Evolutionary conservation across 2,329 filamentous ascomycete genomes (phyloP), one percentile per base, ranked within the genome.

Genomic region (Epichloe coenophiala): DNA sequence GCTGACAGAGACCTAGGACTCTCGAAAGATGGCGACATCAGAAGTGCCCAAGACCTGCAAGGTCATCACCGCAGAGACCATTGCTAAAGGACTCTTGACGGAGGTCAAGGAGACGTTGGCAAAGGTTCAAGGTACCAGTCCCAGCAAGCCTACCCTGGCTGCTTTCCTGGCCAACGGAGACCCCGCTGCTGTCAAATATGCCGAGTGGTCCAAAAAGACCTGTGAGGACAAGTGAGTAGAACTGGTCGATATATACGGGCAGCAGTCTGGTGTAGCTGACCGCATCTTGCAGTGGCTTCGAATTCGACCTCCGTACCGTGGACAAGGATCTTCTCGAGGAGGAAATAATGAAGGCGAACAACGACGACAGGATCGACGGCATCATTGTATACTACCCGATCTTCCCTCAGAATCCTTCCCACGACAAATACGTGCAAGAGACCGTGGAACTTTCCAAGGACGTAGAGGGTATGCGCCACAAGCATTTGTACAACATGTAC

Each of bases 331-430:
- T 82, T 45, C 85, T 97, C 55, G 93, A 98, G 73, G 88, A 95
- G 60, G 82, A 84, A 57, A 85, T 98, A 62, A 78, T 91, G 58
- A 76, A 78, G 57, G 91, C 91, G 63, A 98, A 98, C 68, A 72
- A 78, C 35, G 88, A 97, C 67, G 65, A 76, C 51, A 63, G 70
- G 15, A 80, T 96, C 55, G 87, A 95, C 68, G 91, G 80, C 60
- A 95, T 96, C 63, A 94, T 98, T 58, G 87, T 98, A 64, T 98
- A 98, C 77, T 98, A 97, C 68, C 93, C 93, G 51, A 94, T 98
- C 69, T 97, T 96, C 67, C 76, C 76, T 15, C 72, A 73, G 68
- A 86, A 89, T 71, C 84, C 83, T 48, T 78, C 81, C 31, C 88
- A 95, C 68, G 93, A 98, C 69, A 86, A 87, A 67, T 97, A 97